These are phyloP conservation scores for Ensete ventricosum DNA, from an alignment of 176 grass and related monocot species.

Conservation along the genomic window DNA sequence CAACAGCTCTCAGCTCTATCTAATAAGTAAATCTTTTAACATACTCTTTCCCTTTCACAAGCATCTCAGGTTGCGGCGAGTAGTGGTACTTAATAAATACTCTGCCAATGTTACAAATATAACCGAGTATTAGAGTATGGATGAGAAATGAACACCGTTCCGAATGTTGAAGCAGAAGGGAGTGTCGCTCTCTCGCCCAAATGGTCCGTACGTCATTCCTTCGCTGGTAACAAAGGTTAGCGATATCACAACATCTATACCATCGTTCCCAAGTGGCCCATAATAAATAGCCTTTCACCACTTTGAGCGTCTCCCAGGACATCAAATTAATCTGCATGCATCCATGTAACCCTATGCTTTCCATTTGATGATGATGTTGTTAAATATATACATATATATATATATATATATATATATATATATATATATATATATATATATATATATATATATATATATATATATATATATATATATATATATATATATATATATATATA, in stretches of 20 bases:
- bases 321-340: not conserved
- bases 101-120: not conserved
- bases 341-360: too few relatives aligned
- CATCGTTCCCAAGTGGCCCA: not conserved
- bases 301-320: not conserved
- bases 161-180: not conserved
- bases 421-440: not conserved
- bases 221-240: not conserved
- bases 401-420: not conserved
- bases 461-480: not conserved
- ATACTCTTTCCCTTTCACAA: too few relatives aligned
- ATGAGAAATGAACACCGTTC: not conserved
- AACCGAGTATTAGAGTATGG: not conserved
- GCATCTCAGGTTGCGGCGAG: not conserved
- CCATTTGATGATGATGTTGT: too few relatives aligned
- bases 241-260: not conserved
- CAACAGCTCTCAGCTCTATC: too few relatives aligned
- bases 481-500: not conserved
- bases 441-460: not conserved
- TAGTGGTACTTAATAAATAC: not conserved
- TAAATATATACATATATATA: not conserved
- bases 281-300: not conserved
- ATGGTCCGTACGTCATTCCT: not conserved
- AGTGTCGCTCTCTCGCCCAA: not conserved
- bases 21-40: too few relatives aligned